phyloP scores from a whole-genome alignment of 805 yeast species.

The Blastobotrys americana region DNA sequence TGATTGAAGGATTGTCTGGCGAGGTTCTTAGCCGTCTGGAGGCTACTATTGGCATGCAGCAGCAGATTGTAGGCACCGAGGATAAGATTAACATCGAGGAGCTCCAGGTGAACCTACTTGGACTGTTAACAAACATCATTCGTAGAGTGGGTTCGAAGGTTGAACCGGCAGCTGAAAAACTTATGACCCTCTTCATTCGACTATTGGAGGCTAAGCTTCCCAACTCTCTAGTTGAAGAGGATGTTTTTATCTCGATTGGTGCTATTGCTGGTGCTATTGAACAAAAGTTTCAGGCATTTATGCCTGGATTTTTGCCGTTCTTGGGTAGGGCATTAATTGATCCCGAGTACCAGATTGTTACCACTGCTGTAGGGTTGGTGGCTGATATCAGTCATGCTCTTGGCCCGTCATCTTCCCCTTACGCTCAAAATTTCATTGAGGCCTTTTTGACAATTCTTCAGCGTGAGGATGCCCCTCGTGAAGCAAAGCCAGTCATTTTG shows the following conservation, averaged over 20 bases:
- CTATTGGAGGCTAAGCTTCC: conserved; percentile 57
- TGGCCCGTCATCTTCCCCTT: conserved; percentile 64
- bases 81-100: conserved; percentile 77
- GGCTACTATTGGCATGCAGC: conserved; percentile 52
- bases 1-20: conserved; percentile 65
- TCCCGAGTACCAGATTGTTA: conserved; percentile 74
- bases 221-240: conserved; percentile 84
- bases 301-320: conserved; percentile 78
- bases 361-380: conserved; percentile 88
- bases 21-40: conserved; percentile 69
- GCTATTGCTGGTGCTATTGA: conserved; percentile 82
- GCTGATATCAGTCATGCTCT: conserved; percentile 91
- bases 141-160: conserved; percentile 71
- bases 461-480: conserved; percentile 61
- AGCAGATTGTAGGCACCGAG: conserved; percentile 57
- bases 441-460: conserved; percentile 70
- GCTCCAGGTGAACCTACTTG: conserved; percentile 69
- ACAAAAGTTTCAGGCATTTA: conserved; percentile 60
- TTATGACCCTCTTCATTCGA: conserved; percentile 77
- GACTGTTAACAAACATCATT: conserved; percentile 73
- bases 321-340: conserved; percentile 72
- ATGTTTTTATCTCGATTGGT: conserved; percentile 83
- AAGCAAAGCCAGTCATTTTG: conserved; percentile 76
- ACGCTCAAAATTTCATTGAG: conserved; percentile 74
- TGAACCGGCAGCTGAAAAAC: conserved; percentile 61